Evolutionary conservation across 2,329 filamentous ascomycete genomes (phyloP).

Genomic region (Botrytis squamosa): DNA sequence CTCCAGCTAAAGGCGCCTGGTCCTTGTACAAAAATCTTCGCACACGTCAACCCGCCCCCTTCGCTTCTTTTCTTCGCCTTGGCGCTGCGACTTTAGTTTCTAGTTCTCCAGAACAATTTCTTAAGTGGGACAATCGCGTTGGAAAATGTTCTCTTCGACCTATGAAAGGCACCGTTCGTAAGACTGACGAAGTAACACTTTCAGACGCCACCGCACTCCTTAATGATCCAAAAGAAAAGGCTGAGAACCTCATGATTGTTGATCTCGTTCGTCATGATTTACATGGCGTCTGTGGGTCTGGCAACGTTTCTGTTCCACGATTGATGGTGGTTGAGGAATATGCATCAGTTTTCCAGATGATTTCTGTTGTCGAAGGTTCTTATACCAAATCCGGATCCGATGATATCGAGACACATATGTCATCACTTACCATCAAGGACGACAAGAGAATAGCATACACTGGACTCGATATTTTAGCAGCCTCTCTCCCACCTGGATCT

Average conservation of each 20-base stretch:
- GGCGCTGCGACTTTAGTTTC: slow-evolving; percentile 70
- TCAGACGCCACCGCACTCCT: slow-evolving; percentile 70
- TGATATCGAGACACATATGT: slow-evolving; percentile 14
- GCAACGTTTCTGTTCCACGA: slow-evolving; percentile 70
- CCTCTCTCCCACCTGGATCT: slow-evolving; percentile 80
- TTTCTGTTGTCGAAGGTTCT: slow-evolving; percentile 78
- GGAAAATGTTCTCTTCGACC: slow-evolving; percentile 78
- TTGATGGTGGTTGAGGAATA: slow-evolving; percentile 89
- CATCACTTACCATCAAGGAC: slow-evolving; percentile 18
- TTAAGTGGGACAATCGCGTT: slow-evolving; percentile 58
- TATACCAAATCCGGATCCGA: slow-evolving; percentile 43
- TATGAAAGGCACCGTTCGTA: slow-evolving; percentile 96
- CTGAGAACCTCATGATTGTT: slow-evolving; percentile 97
- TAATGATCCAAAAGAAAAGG: slow-evolving; percentile 81
- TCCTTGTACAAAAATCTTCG: slow-evolving; percentile 38
- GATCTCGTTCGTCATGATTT: slow-evolving; percentile 94
- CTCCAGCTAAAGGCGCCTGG: slow-evolving; percentile 31
- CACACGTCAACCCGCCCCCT: slow-evolving; percentile 38
- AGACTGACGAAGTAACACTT: slow-evolving; percentile 65
- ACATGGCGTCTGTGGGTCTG: slow-evolving; percentile 76
- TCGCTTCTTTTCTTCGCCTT: slow-evolving; percentile 78
- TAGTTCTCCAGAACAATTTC: slow-evolving; percentile 86
- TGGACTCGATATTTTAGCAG: slow-evolving; percentile 73
- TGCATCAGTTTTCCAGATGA: slow-evolving; percentile 86
- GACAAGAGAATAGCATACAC: slow-evolving; percentile 45